Percentiles rank a stretch among this genome's conserved stretches.
Conservation (phyloP, 495 filamentous ascomycete genomes). For the Podospora sp. region DNA sequence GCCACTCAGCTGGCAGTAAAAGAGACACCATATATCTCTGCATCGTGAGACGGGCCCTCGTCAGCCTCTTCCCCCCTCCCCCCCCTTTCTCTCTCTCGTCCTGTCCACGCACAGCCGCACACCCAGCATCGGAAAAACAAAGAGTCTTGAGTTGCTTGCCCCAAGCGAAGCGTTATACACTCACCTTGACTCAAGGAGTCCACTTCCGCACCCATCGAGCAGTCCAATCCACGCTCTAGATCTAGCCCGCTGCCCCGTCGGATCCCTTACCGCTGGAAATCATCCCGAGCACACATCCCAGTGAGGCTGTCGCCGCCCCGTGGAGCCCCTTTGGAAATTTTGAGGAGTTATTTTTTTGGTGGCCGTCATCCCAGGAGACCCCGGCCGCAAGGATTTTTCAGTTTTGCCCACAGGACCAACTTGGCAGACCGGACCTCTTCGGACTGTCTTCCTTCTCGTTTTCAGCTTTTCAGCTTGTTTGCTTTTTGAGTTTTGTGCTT, state of each 20-base stretch:
- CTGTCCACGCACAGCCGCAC: conserved; percentile 12
- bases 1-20: conserved; percentile 28
- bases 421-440: conserved; percentile 12
- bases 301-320: conserved; percentile 38
- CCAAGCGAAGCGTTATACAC: conserved; percentile 12
- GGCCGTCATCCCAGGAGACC: conserved; percentile 35
- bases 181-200: conserved; percentile 17
- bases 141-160: conserved; percentile 17
- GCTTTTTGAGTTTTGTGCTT: conserved; percentile 29
- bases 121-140: conserved; percentile 11
- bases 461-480: conserved; percentile 19
- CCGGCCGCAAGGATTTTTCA: conserved; percentile 36
- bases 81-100: conserved; percentile 14
- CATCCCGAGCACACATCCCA: conserved; percentile 32
- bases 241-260: conserved; percentile 26
- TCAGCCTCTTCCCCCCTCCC: conserved; percentile 10
- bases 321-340: conserved; percentile 34
- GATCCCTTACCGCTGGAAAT: conserved; percentile 24
- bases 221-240: conserved; percentile 27
- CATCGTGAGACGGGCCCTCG: conserved; percentile 28
- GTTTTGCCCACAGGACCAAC: conserved; percentile 29
- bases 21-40: conserved; percentile 35
- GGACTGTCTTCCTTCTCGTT: conserved; percentile 17
- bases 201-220: conserved; percentile 26
- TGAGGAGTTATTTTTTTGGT: conserved; percentile 35